Percentiles rank a stretch among this genome's conserved stretches.
Conservation (phyloP, 2,329 filamentous ascomycete genomes). For the Didymella sp. region DNA sequence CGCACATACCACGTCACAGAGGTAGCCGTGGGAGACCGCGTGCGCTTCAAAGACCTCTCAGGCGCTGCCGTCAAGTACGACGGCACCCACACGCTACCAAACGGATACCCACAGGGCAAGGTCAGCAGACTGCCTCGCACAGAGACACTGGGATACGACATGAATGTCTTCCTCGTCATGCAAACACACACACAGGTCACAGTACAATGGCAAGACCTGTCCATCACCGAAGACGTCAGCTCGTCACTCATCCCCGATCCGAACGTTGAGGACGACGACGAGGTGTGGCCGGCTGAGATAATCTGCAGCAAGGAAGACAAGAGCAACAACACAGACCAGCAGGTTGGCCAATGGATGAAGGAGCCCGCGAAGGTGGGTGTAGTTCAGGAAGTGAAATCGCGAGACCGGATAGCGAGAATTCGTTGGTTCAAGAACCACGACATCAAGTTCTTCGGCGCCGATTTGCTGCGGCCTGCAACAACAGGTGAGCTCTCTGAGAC, state of each 20-base stretch:
- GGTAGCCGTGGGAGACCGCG: slow-evolving; percentile 55
- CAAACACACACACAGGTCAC: slow-evolving; percentile 58
- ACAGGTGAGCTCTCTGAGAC: slow-evolving; percentile 53
- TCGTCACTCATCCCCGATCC: slow-evolving; percentile 58
- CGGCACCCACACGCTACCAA: slow-evolving; percentile 34
- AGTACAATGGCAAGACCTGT: slow-evolving; percentile 67
- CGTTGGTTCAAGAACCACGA: slow-evolving; percentile 58
- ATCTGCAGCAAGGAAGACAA: slow-evolving; percentile 55
- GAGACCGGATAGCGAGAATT: slow-evolving; percentile 63
- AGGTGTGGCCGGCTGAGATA: slow-evolving; percentile 64
- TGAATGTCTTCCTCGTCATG: slow-evolving; percentile 64
- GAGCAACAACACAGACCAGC: slow-evolving; percentile 9
- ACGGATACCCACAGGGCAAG: slow-evolving; percentile 49
- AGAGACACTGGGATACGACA: slow-evolving; percentile 62
- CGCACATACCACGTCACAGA: slow-evolving; percentile 48
- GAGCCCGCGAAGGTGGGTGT: slow-evolving; percentile 61
- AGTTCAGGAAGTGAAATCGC: slow-evolving; percentile 62
- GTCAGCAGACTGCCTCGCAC: slow-evolving; percentile 56
- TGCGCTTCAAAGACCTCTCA: slow-evolving; percentile 62
- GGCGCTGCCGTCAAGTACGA: slow-evolving; percentile 62
- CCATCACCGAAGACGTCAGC: slow-evolving; percentile 56
- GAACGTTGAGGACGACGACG: slow-evolving; percentile 62
- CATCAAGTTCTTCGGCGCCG: slow-evolving; percentile 42
- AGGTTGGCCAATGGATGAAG: slow-evolving; percentile 41
- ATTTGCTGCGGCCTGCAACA: slow-evolving; percentile 53